A percentile compares a stretch with the other conserved stretches of the same genome.
Conservation (phyloP, 257 asterid species). For the Lycium ferocissimum region DNA sequence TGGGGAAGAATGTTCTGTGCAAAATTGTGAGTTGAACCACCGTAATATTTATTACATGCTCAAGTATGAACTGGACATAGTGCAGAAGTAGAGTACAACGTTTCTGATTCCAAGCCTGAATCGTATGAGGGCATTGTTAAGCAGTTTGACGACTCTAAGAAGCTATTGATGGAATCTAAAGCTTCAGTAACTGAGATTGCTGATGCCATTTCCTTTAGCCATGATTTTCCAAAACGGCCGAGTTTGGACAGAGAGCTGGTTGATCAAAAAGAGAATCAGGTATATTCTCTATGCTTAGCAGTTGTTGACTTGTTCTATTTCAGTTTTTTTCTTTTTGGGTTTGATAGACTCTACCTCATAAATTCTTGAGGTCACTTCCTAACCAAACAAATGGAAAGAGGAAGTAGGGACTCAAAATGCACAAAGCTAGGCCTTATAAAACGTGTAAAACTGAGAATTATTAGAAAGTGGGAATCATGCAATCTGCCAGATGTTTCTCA, state of each 20-base stretch:
- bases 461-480: not conserved
- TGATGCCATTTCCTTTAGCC: slow-evolving; percentile 9
- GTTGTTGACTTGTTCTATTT: not conserved
- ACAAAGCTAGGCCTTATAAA: no score
- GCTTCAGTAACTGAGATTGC: not conserved
- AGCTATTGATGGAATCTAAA: slow-evolving; percentile 33
- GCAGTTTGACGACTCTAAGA: slow-evolving; percentile 28
- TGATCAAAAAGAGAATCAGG: slow-evolving; percentile 27
- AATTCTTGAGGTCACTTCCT: not conserved
- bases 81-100: slow-evolving; percentile 15
- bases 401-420: not conserved
- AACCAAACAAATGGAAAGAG: not conserved
- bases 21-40: slow-evolving; percentile 43
- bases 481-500: not conserved
- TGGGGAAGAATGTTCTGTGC: slow-evolving; percentile 28
- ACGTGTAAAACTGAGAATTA: no score
- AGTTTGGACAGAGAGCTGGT: slow-evolving; percentile 7
- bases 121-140: slow-evolving; percentile 28
- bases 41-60: slow-evolving; percentile 32
- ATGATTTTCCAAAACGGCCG: not conserved
- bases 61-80: slow-evolving; percentile 33
- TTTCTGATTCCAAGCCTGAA: slow-evolving; percentile 30
- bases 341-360: no score
- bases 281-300: not conserved
- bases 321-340: not conserved